These are phyloP conservation scores for Passalora sequoiae DNA, from an alignment of 2,329 filamentous ascomycete genomes.

Conservation along the genomic window DNA sequence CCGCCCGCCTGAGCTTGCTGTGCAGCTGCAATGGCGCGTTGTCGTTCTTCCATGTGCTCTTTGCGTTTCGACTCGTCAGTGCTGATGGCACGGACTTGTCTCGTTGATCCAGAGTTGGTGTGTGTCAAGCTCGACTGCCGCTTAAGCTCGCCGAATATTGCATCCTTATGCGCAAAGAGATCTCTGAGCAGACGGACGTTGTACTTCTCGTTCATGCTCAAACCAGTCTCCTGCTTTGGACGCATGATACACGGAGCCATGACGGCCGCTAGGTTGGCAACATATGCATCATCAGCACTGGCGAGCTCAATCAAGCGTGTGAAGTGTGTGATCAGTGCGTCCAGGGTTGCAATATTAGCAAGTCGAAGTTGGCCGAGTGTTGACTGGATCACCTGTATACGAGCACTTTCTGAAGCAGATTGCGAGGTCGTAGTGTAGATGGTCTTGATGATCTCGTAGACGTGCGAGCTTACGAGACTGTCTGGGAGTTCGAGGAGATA, in stretches of 20 bases:
- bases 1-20: conserved; percentile 23
- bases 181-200: conserved; percentile 86
- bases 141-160: conserved; percentile 94
- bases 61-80: conserved; percentile 94
- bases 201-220: conserved; percentile 94
- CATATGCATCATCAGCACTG: conserved; percentile 84
- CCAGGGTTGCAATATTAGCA: conserved; percentile 96
- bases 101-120: conserved; percentile 54
- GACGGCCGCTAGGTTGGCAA: conserved; percentile 65
- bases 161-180: conserved; percentile 86
- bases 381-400: conserved; percentile 87
- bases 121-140: conserved; percentile 71
- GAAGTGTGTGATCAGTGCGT: conserved; percentile 97
- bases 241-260: conserved; percentile 84
- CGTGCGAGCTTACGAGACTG: conserved; percentile 94
- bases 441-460: conserved; percentile 97
- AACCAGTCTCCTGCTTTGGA: conserved; percentile 76
- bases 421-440: conserved; percentile 82
- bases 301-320: conserved; percentile 94
- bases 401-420: conserved; percentile 69
- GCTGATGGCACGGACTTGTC: conserved; percentile 73
- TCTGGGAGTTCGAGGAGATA: conserved; percentile 95
- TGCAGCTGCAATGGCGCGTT: conserved; percentile 64
- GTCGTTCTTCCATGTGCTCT: conserved; percentile 88
- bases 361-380: conserved; percentile 91